phyloP scores from a whole-genome alignment of 2,329 filamentous ascomycete species.

The Talaromyces sp. region DNA sequence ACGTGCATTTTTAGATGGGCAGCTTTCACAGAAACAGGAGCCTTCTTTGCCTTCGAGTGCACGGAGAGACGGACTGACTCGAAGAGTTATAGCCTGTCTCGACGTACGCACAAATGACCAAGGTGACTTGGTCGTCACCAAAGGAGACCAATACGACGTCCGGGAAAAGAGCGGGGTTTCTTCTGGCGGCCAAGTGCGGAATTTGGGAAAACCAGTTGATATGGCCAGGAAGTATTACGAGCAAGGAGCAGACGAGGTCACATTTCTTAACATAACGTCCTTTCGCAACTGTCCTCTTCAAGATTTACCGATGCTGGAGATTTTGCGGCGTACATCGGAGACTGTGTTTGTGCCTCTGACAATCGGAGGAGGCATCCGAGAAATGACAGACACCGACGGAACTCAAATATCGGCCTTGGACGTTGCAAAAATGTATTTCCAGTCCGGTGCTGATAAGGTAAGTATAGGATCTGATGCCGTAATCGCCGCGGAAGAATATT shows the following conservation, averaged over 20 bases:
- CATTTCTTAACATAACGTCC: slow-evolving; percentile 96
- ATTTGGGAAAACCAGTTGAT: slow-evolving; percentile 93
- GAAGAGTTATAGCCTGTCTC: slow-evolving; percentile 89
- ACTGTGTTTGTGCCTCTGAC: slow-evolving; percentile 96
- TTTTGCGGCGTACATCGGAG: slow-evolving; percentile 76
- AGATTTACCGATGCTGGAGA: slow-evolving; percentile 93
- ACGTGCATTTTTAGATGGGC: slow-evolving; percentile 77
- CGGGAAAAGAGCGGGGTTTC: slow-evolving; percentile 70
- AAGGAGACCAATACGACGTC: slow-evolving; percentile 98
- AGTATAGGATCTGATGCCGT: slow-evolving; percentile 96
- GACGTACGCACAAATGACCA: slow-evolving; percentile 92
- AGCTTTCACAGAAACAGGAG: slow-evolving; percentile 52
- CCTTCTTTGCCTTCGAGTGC: slow-evolving; percentile 19
- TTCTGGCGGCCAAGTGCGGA: slow-evolving; percentile 63
- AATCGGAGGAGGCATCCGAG: slow-evolving; percentile 89
- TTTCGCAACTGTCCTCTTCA: slow-evolving; percentile 92
- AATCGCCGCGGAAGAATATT: slow-evolving; percentile 85
- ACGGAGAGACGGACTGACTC: slow-evolving; percentile 67
- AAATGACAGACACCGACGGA: slow-evolving; percentile 84
- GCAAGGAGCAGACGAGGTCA: slow-evolving; percentile 93
- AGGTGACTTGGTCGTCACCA: slow-evolving; percentile 94
- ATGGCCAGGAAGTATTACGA: slow-evolving; percentile 93
- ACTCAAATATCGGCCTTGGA: slow-evolving; percentile 82
- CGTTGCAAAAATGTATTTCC: slow-evolving; percentile 95
- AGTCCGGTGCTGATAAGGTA: slow-evolving; percentile 94